phyloP scores from a whole-genome alignment of 257 asterid species.

The Nicotiana attenuata region DNA sequence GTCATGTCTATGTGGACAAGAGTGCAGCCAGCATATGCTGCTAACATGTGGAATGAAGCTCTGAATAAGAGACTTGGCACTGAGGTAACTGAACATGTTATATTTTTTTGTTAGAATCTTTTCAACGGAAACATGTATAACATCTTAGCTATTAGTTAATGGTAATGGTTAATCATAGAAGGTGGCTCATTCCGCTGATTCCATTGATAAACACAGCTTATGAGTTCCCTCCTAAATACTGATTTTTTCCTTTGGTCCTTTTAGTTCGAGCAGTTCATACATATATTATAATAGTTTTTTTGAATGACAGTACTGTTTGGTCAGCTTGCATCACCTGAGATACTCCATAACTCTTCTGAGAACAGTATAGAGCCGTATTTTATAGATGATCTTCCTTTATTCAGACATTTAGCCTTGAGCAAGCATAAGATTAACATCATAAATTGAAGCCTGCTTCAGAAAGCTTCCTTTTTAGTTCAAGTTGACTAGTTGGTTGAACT shows the following conservation, averaged over 20 bases:
- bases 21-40: constrained; percentile 99
- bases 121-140: neutral
- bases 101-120: neutral
- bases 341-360: neutral
- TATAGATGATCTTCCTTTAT: neutral
- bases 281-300: neutral
- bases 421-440: neutral
- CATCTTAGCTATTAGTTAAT: neutral
- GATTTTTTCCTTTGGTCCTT: neutral
- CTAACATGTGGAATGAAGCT: constrained; percentile 99
- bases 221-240: neutral
- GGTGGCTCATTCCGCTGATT: neutral
- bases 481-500: neutral
- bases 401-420: neutral
- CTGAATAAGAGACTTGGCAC: constrained; percentile 98
- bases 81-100: constrained; percentile 41
- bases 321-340: neutral
- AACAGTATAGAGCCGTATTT: neutral
- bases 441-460: neutral
- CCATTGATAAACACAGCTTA: neutral
- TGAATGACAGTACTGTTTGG: neutral
- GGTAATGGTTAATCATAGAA: neutral
- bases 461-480: neutral
- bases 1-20: constrained; percentile 99
- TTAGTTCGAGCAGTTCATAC: neutral